phyloP scores from a whole-genome alignment of 2,329 filamentous ascomycete genomes.

The Ceratocystis variospora region DNA sequence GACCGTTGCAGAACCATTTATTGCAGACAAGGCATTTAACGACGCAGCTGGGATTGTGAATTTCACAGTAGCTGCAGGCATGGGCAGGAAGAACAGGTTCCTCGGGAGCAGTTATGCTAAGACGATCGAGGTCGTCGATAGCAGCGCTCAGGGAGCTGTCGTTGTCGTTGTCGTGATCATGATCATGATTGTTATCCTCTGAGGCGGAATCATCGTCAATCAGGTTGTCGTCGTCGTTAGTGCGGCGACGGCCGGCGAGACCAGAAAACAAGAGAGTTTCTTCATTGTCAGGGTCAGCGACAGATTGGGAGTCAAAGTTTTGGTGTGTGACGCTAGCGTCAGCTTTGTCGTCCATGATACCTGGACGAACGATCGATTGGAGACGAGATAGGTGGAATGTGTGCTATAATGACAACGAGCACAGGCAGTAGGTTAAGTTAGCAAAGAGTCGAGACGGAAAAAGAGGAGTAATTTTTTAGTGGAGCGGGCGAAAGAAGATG shows the following conservation, averaged over 20 bases:
- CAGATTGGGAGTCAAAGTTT: slow-evolving; percentile 15
- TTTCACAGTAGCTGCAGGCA: slow-evolving; percentile 96
- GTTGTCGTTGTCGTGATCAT: slow-evolving; percentile 62
- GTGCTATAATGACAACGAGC: neutral
- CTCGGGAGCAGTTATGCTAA: slow-evolving; percentile 44
- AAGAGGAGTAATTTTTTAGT: too few relatives aligned
- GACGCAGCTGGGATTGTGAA: slow-evolving; percentile 87
- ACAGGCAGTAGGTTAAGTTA: neutral
- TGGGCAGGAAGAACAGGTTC: slow-evolving; percentile 85
- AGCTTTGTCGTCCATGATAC: slow-evolving; percentile 18
- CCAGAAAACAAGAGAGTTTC: slow-evolving; percentile 58
- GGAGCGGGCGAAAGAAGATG: neutral
- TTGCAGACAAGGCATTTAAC: slow-evolving; percentile 92
- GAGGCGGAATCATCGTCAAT: slow-evolving; percentile 72
- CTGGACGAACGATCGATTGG: neutral
- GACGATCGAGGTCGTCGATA: slow-evolving; percentile 57
- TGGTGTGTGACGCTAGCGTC: slow-evolving; percentile 14
- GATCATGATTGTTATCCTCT: slow-evolving; percentile 68
- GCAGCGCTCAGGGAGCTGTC: slow-evolving; percentile 67
- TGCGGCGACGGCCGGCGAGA: slow-evolving; percentile 49
- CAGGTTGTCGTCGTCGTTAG: slow-evolving; percentile 81
- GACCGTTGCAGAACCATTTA: slow-evolving; percentile 98
- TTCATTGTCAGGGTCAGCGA: slow-evolving; percentile 43
- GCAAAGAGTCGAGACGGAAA: neutral
- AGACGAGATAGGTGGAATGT: neutral